Conservation (phyloP, 805 yeast genomes). For the Spathaspora sp. region DNA sequence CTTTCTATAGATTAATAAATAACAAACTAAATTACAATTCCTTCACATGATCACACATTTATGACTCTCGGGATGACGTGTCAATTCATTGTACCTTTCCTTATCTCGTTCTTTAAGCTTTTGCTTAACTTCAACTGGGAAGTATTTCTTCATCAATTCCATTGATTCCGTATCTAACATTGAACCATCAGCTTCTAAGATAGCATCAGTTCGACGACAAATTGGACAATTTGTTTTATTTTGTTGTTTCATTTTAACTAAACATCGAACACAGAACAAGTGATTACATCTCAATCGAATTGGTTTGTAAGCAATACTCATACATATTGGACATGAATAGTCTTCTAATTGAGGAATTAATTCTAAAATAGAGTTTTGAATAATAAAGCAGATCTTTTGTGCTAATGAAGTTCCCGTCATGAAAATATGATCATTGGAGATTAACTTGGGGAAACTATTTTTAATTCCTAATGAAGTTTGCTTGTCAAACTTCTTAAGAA, state of each 20-base stretch:
- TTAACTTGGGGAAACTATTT: slow-evolving; percentile 42
- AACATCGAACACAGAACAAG: slow-evolving; percentile 68
- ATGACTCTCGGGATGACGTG: slow-evolving; percentile 1
- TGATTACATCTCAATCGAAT: slow-evolving; percentile 62
- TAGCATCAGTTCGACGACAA: slow-evolving; percentile 52
- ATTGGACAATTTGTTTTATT: slow-evolving; percentile 63
- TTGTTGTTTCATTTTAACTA: slow-evolving; percentile 63
- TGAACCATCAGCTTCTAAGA: slow-evolving; percentile 53
- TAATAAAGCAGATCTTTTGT: slow-evolving; percentile 50
- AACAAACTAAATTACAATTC: background rate
- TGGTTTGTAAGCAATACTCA: slow-evolving; percentile 68
- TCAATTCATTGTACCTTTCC: slow-evolving; percentile 30
- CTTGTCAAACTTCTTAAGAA: slow-evolving; percentile 73
- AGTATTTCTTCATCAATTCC: slow-evolving; percentile 52
- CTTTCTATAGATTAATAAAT: background rate
- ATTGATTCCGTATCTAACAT: slow-evolving; percentile 56
- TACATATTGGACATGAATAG: slow-evolving; percentile 71
- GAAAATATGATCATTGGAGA: slow-evolving; percentile 38
- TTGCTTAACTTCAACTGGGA: slow-evolving; percentile 64
- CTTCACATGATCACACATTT: slow-evolving; percentile 11
- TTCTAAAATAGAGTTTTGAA: slow-evolving; percentile 50
- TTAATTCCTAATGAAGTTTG: slow-evolving; percentile 56
- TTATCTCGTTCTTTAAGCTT: slow-evolving; percentile 52
- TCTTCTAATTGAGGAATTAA: slow-evolving; percentile 74
- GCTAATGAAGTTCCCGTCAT: slow-evolving; percentile 49